phyloP scores from a whole-genome alignment of 805 yeast species.

The Starmerella etchellsii region DNA sequence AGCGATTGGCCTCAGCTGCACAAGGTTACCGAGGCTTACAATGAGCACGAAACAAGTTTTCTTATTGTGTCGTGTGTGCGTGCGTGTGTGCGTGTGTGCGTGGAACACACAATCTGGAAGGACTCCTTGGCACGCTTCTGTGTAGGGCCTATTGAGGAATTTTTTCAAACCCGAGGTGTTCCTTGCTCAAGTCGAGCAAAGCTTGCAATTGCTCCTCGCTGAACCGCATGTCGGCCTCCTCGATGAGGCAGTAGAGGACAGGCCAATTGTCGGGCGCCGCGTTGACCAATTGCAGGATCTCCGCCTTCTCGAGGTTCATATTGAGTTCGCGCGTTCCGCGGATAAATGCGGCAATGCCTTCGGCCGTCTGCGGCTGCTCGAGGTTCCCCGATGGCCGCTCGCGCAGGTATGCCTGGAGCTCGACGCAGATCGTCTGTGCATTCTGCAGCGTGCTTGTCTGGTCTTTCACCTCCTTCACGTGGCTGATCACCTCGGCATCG shows the following conservation, averaged over 20 bases:
- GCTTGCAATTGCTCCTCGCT: slow-evolving; percentile 49
- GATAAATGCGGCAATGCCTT: slow-evolving; percentile 32
- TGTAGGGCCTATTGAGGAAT: slow-evolving; percentile 1
- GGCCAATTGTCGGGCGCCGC: slow-evolving; percentile 70
- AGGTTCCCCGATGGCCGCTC: slow-evolving; percentile 31
- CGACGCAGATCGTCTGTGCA: slow-evolving; percentile 27
- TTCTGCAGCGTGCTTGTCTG: slow-evolving; percentile 20
- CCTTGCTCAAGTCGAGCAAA: slow-evolving; percentile 44
- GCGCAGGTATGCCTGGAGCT: slow-evolving; percentile 30
- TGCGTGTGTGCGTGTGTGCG: too few relatives aligned
- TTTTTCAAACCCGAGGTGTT: slow-evolving; percentile 24
- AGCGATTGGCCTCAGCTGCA: too few relatives aligned
- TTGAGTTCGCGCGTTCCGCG: slow-evolving; percentile 30
- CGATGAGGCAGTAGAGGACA: slow-evolving; percentile 63
- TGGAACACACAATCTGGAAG: too few relatives aligned
- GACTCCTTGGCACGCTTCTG: too few relatives aligned
- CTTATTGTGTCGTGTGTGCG: too few relatives aligned
- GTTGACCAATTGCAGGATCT: slow-evolving; percentile 71
- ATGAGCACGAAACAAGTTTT: too few relatives aligned
- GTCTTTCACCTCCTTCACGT: slow-evolving; percentile 37
- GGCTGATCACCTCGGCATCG: slow-evolving; percentile 51
- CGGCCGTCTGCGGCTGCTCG: slow-evolving; percentile 26
- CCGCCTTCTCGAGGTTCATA: slow-evolving; percentile 62
- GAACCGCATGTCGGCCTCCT: slow-evolving; percentile 84
- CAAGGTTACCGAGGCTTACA: too few relatives aligned